These are phyloP conservation scores for Ceratobasidium theobromae DNA, from an alignment of 1,284 basidiomycete genomes.

Conservation along the genomic window DNA sequence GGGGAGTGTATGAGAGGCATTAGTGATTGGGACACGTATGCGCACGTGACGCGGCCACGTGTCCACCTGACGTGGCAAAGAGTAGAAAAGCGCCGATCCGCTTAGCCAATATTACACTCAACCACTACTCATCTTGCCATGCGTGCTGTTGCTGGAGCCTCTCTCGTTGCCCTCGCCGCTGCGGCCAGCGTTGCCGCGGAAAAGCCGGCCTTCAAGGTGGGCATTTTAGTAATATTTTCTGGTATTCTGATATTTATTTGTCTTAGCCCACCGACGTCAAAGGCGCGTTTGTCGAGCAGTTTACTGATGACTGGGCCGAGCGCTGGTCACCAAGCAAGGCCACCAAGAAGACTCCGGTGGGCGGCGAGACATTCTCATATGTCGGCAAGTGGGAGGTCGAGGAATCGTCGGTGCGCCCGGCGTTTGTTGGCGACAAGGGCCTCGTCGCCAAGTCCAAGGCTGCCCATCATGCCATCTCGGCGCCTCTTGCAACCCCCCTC, in stretches of 20 bases:
- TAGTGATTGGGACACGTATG: conserved; percentile 15
- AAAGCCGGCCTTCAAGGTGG: conserved; percentile 3
- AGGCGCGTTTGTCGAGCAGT: conserved; percentile 98
- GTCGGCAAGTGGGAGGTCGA: conserved; percentile 98
- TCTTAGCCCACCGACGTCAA: conserved; percentile 74
- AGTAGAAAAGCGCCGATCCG: conserved; percentile 27
- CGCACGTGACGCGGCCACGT: conserved; percentile 13
- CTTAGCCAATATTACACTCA: background rate
- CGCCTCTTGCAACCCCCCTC: conserved; percentile 77
- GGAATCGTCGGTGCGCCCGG: conserved; percentile 68
- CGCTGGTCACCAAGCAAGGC: conserved; percentile 97
- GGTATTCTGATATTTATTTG: background rate
- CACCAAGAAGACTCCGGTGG: conserved; percentile 94
- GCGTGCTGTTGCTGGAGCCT: conserved; percentile 45
- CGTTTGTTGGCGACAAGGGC: conserved; percentile 79
- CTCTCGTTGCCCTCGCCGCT: conserved; percentile 24
- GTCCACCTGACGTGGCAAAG: conserved; percentile 33
- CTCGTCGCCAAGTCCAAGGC: conserved; percentile 92
- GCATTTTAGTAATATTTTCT: background rate
- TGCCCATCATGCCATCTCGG: conserved; percentile 96
- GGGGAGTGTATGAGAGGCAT: conserved; percentile 30
- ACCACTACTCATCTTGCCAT: conserved; percentile 37
- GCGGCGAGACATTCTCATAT: conserved; percentile 93
- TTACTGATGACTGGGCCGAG: conserved; percentile 84
- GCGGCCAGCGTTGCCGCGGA: conserved; percentile 17